Conservation (phyloP, 441 rosid genomes). For the Erodium moschatum region DNA sequence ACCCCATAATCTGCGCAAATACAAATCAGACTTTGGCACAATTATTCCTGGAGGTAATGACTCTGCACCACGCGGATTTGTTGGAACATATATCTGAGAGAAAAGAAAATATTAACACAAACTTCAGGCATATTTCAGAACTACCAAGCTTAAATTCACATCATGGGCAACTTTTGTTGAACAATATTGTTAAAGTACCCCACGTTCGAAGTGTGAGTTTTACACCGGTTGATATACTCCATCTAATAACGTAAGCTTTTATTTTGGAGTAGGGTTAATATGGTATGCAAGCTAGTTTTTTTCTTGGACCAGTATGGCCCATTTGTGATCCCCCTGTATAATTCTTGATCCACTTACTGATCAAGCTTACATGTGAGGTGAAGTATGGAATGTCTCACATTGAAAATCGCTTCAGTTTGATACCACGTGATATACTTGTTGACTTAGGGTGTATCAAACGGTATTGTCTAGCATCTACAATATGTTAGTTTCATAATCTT, state of each 20-base stretch:
- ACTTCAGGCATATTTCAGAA: slow-evolving; percentile 10
- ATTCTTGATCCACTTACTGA: no score
- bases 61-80: slow-evolving; percentile 92
- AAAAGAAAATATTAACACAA: slow-evolving; percentile 11
- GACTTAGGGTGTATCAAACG: neutral
- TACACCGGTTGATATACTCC: neutral
- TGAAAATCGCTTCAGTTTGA: no score
- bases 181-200: neutral
- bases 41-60: slow-evolving; percentile 75
- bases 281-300: neutral
- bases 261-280: neutral
- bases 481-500: neutral
- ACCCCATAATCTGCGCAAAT: slow-evolving; percentile 85
- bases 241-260: no score
- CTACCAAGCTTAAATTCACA: neutral
- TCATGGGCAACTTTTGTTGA: neutral
- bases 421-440: slow-evolving; percentile 7
- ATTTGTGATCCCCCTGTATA: no score
- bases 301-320: neutral
- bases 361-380: neutral
- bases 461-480: neutral
- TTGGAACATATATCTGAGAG: slow-evolving; percentile 64
- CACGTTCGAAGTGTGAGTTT: neutral
- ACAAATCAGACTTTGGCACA: slow-evolving; percentile 63
- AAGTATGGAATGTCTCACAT: neutral